A percentile compares a stretch with the other conserved stretches of the same genome.
phyloP scores from a whole-genome alignment of 164 flowering plant species.

The Santalum album region DNA sequence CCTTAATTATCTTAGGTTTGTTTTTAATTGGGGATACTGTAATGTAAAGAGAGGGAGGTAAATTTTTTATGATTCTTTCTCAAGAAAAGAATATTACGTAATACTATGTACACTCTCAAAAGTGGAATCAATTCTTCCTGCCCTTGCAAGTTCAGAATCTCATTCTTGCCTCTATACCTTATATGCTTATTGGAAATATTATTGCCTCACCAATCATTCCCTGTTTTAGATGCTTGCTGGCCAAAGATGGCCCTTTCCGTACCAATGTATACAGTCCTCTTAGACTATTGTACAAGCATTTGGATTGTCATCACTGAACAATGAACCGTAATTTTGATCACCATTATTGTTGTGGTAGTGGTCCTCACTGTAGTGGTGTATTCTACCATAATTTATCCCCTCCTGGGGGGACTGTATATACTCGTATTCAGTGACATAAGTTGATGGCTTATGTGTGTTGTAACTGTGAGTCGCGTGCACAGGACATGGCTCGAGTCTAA shows the following conservation, averaged over 20 bases:
- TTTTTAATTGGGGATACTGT: no score
- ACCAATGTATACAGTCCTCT: constrained; percentile 2
- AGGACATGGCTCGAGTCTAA: constrained; percentile 25
- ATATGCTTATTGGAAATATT: no score
- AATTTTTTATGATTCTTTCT: no score
- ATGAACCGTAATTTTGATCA: constrained; percentile 53
- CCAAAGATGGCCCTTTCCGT: constrained; percentile 6
- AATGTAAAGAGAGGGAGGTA: no score
- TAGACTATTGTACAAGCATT: constrained; percentile 77
- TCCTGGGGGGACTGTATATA: constrained; percentile 35
- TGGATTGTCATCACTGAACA: constrained; percentile 93
- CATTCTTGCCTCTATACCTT: no score
- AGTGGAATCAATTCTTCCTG: no score
- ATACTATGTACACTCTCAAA: no score
- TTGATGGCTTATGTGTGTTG: constrained; percentile 61
- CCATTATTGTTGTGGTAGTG: constrained; percentile 25
- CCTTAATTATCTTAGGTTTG: no score
- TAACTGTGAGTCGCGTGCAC: constrained; percentile 32
- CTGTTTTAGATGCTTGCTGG: constrained; percentile 7
- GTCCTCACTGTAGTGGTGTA: constrained; percentile 37
- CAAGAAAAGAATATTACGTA: no score
- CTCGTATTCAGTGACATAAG: constrained; percentile 48
- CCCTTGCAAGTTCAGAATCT: no score
- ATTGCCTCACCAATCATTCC: no score
- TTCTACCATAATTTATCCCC: constrained; percentile 21